Percentiles rank a stretch among this genome's conserved stretches.
These are phyloP conservation scores for Malus asiatica DNA, from an alignment of 306 rosid genomes.

Conservation along the genomic window DNA sequence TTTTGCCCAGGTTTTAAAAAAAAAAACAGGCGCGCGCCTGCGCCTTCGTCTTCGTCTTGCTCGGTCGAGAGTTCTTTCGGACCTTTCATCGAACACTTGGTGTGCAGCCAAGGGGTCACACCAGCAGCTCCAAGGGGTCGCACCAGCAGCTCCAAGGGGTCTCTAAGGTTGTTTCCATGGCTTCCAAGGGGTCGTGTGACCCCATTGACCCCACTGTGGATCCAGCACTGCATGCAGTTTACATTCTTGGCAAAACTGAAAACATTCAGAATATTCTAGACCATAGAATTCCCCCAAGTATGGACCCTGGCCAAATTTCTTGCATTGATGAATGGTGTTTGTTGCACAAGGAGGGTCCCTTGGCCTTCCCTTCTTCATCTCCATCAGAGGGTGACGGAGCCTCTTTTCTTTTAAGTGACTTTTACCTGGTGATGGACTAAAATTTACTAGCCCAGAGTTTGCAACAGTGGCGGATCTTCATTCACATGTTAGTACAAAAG, in stretches of 20 bases:
- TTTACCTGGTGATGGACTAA: conserved; percentile 28
- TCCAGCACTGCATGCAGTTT: conserved; percentile 53
- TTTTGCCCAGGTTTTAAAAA: no score
- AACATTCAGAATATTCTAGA: conserved; percentile 53
- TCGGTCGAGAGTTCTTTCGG: no score
- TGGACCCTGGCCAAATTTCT: conserved; percentile 27
- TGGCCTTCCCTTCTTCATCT: conserved; percentile 14
- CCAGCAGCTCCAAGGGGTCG: no score
- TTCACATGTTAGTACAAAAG: no score
- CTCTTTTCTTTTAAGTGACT: conserved; percentile 26
- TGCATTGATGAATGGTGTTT: conserved; percentile 64
- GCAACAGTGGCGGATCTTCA: neutral
- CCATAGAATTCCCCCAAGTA: conserved; percentile 21
- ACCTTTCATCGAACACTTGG: no score
- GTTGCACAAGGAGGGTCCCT: conserved; percentile 19
- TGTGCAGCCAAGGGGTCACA: no score
- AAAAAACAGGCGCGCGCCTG: no score
- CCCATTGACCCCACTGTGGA: no score
- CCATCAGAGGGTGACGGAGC: conserved; percentile 14
- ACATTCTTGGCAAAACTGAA: conserved; percentile 50
- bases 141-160: no score
- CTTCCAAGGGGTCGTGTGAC: no score
- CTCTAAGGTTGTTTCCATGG: no score
- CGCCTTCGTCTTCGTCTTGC: no score
- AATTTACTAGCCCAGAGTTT: neutral